These are phyloP conservation scores for Xerocomus brunneocitrinus DNA, from an alignment of 768 basidiomycete genomes.

Conservation along the genomic window DNA sequence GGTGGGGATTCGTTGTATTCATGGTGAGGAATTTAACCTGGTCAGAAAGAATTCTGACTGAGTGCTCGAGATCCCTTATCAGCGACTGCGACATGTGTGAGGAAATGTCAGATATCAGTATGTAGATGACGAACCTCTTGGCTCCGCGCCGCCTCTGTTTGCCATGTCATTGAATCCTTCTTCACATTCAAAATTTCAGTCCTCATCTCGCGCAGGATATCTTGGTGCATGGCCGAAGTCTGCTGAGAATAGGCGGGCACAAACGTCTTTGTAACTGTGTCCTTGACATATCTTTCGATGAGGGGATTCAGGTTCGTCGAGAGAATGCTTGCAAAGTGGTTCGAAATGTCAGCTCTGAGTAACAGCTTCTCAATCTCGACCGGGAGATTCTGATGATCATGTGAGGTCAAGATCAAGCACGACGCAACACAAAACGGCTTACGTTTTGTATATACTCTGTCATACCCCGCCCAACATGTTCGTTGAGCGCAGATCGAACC, in stretches of 20 bases:
- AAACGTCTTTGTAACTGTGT: conserved; percentile 66
- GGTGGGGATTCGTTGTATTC: conserved; percentile 37
- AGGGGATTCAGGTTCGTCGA: conserved; percentile 68
- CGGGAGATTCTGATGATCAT: conserved; percentile 56
- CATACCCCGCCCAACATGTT: conserved; percentile 71
- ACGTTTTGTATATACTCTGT: conserved; percentile 73
- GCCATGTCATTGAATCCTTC: conserved; percentile 77
- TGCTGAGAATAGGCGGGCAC: conserved; percentile 74
- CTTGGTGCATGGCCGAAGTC: conserved; percentile 74
- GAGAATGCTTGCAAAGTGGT: conserved; percentile 71
- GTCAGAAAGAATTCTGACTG: conserved; percentile 67
- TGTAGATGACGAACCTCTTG: conserved; percentile 61
- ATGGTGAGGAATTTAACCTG: conserved; percentile 77
- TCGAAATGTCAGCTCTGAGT: conserved; percentile 69
- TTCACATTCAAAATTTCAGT: conserved; percentile 73
- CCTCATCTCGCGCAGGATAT: conserved; percentile 69
- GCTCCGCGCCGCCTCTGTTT: conserved; percentile 67
- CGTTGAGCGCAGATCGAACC: conserved; percentile 72
- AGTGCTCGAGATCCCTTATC: conserved; percentile 78
- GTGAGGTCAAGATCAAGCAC: conserved; percentile 2
- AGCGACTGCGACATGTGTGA: conserved; percentile 43
- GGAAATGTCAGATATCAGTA: not conserved
- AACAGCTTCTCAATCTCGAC: conserved; percentile 76
- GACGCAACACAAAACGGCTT: not conserved
- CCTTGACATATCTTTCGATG: conserved; percentile 80